phyloP scores from a whole-genome alignment of 768 basidiomycete genomes.

The Gloeophyllum trabeum region DNA sequence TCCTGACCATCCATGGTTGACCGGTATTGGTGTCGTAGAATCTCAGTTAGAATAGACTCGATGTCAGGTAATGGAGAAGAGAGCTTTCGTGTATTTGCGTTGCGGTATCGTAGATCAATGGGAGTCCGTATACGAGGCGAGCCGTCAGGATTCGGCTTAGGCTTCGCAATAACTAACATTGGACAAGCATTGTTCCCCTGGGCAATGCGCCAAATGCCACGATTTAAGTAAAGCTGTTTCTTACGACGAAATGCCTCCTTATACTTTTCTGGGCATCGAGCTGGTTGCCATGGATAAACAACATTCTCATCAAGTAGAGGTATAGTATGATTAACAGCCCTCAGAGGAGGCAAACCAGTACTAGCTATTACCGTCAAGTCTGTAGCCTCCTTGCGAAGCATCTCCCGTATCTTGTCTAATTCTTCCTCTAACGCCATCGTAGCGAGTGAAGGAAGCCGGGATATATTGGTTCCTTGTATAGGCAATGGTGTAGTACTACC shows the following conservation, averaged over 20 bases:
- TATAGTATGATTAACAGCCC: slow-evolving; percentile 25
- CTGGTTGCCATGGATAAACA: slow-evolving; percentile 22
- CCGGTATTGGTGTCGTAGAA: slow-evolving; percentile 9
- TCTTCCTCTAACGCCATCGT: slow-evolving; percentile 1
- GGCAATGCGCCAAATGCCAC: slow-evolving; percentile 19
- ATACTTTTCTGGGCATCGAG: slow-evolving; percentile 23
- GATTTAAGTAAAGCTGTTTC: slow-evolving; percentile 15
- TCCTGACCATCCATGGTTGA: slow-evolving; percentile 18
- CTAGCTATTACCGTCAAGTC: slow-evolving; percentile 7
- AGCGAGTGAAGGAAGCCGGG: neutral
- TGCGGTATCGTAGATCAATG: slow-evolving; percentile 18
- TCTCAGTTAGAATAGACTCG: slow-evolving; percentile 14
- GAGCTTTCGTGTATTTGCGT: slow-evolving; percentile 18
- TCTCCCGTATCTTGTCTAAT: slow-evolving; percentile 5
- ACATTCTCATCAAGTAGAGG: slow-evolving; percentile 19
- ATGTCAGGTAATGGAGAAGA: slow-evolving; percentile 17
- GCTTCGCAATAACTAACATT: slow-evolving; percentile 22
- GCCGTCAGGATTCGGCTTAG: slow-evolving; percentile 9
- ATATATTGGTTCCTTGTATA: slow-evolving; percentile 1
- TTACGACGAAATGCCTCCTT: slow-evolving; percentile 16
- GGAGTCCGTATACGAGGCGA: slow-evolving; percentile 10
- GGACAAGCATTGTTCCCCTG: slow-evolving; percentile 18
- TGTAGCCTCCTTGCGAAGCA: too few species aligned
- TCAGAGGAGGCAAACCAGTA: slow-evolving; percentile 11
- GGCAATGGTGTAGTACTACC: slow-evolving; percentile 5